Evolutionary conservation across 169 alveolate genomes (phyloP).

Genomic region (Cryptosporidium xiaoi): DNA sequence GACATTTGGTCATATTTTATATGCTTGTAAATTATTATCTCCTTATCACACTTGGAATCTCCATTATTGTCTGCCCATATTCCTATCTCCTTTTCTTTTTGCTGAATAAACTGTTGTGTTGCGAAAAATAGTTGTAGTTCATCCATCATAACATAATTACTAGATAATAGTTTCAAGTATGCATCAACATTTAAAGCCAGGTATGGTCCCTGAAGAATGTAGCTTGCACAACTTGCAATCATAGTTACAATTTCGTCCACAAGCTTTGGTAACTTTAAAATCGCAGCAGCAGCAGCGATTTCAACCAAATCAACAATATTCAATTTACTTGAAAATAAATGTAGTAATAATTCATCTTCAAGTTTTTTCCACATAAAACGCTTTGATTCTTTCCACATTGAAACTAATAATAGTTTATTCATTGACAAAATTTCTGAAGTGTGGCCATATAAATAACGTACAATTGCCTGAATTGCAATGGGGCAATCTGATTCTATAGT

Average conservation of each 20-base stretch:
- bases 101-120: conserved; percentile 57
- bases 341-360: conserved; percentile 37
- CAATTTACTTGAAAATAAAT: conserved; percentile 48
- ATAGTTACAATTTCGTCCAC: conserved; percentile 70
- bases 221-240: conserved; percentile 74
- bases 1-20: conserved; percentile 70
- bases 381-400: conserved; percentile 70
- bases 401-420: conserved; percentile 49
- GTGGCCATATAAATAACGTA: conserved; percentile 69
- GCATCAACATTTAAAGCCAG: conserved; percentile 68
- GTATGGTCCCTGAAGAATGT: conserved; percentile 70
- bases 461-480: conserved; percentile 62
- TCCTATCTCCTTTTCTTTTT: conserved; percentile 43
- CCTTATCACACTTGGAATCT: conserved; percentile 12
- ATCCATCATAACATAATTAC: conserved; percentile 59
- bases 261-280: conserved; percentile 50
- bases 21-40: conserved; percentile 33
- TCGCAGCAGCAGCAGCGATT: conserved; percentile 73
- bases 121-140: conserved; percentile 69
- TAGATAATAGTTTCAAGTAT: conserved; percentile 19
- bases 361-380: conserved; percentile 61
- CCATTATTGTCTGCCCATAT: conserved; percentile 36
- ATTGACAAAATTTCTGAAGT: conserved; percentile 59
- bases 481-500: conserved; percentile 68
- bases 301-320: conserved; percentile 59